A percentile compares a stretch with the other conserved stretches of the same genome.
phyloP scores from a whole-genome alignment of 2,329 filamentous ascomycete species.

The Pseudovirgaria hyperparasitica region DNA sequence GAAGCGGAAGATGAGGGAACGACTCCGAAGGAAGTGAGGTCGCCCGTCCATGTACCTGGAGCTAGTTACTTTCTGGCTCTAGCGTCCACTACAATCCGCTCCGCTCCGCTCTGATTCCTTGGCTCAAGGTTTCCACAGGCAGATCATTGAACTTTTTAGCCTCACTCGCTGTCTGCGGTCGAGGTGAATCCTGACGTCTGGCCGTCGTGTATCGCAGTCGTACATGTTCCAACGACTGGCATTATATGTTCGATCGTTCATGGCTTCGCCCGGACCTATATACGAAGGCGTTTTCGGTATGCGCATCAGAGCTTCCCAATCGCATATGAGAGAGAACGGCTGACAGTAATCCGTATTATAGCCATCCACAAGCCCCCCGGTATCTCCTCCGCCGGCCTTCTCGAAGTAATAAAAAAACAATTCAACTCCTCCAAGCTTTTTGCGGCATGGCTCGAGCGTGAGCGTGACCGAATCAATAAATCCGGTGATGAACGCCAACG shows the following conservation, averaged over 20 bases:
- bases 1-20: no score
- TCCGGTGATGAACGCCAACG: conserved; percentile 41
- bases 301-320: no score
- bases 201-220: neutral
- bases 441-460: conserved; percentile 58
- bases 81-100: no score
- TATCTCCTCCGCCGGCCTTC: conserved; percentile 77
- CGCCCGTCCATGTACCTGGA: no score
- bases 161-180: no score
- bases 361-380: conserved; percentile 87
- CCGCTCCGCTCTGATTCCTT: no score
- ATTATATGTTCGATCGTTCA: neutral
- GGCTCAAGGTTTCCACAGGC: no score
- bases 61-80: no score
- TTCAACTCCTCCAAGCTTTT: conserved; percentile 77
- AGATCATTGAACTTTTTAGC: no score
- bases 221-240: neutral
- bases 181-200: no score
- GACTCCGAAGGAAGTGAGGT: no score
- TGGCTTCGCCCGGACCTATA: neutral
- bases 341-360: conserved; percentile 22
- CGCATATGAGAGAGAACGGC: neutral
- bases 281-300: conserved; percentile 1
- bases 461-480: conserved; percentile 45
- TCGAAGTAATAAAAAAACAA: conserved; percentile 72